These are phyloP conservation scores for Dichomitus squalens DNA, from an alignment of 1,284 basidiomycete species.

Conservation along the genomic window DNA sequence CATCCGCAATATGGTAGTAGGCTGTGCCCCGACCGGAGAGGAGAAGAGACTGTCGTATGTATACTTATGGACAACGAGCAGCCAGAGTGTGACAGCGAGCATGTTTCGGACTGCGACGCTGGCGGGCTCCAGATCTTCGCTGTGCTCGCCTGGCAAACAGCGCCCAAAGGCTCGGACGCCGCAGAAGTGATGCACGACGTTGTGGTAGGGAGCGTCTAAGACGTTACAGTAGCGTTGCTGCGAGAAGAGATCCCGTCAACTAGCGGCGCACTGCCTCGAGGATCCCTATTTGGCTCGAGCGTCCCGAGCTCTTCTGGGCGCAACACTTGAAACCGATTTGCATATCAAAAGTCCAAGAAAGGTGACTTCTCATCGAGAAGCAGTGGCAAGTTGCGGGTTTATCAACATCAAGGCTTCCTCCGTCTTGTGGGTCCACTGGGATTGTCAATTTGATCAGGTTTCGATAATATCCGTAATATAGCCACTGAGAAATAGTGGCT, in stretches of 20 bases:
- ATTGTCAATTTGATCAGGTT: not conserved
- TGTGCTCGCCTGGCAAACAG: not conserved
- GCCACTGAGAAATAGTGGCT: no score
- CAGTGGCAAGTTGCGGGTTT: not conserved
- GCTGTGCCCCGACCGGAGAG: no score
- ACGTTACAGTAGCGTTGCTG: constrained; percentile 4
- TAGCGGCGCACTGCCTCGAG: not conserved
- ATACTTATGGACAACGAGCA: not conserved
- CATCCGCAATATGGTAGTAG: no score
- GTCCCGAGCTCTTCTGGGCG: not conserved
- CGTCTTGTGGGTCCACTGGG: not conserved
- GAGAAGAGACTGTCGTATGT: not conserved
- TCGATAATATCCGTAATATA: no score
- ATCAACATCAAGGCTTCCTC: not conserved
- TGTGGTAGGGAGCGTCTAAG: not conserved
- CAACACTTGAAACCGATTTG: not conserved
- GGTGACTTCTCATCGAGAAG: not conserved
- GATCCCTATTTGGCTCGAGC: not conserved
- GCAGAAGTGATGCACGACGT: not conserved
- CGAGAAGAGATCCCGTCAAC: constrained; percentile 11
- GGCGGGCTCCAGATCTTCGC: not conserved
- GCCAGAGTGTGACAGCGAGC: not conserved
- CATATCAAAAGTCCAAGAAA: not conserved
- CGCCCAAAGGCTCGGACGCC: not conserved
- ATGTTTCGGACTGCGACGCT: not conserved